Conservation (phyloP, 2,329 filamentous ascomycete genomes). For the Grosmannia penicillata region DNA sequence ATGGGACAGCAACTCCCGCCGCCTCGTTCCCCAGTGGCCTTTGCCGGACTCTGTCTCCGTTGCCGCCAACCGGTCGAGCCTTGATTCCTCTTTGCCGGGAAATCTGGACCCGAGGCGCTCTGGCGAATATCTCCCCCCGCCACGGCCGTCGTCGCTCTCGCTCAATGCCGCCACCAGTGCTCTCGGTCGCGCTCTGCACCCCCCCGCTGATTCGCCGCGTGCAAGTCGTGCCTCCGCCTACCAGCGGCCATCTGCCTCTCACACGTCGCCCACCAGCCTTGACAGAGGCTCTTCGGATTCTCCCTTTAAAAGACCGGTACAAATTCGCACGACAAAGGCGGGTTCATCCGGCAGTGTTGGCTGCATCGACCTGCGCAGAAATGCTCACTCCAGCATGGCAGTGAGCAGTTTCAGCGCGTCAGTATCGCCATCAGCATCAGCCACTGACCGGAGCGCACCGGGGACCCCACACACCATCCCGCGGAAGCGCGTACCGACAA, state of each 20-base stretch:
- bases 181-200: constrained; percentile 15
- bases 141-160: constrained; percentile 27
- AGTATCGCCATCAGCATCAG: neutral
- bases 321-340: neutral
- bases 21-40: constrained; percentile 23
- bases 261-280: neutral
- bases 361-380: constrained; percentile 7
- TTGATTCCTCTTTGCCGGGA: constrained; percentile 9
- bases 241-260: neutral
- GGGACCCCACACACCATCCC: neutral
- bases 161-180: constrained; percentile 43
- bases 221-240: constrained; percentile 4
- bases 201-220: neutral
- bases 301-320: too few species aligned
- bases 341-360: neutral
- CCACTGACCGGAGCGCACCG: neutral
- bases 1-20: constrained; percentile 41
- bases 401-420: neutral
- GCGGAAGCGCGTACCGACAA: neutral
- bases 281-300: constrained; percentile 4
- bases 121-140: constrained; percentile 20
- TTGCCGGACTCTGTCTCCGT: constrained; percentile 20
- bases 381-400: constrained; percentile 7
- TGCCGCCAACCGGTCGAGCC: constrained; percentile 14
- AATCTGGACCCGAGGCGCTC: constrained; percentile 20